Base-by-base conservation (phyloP, 768 basidiomycete genomes). In the Kwoniella newhampshirensis region DNA sequence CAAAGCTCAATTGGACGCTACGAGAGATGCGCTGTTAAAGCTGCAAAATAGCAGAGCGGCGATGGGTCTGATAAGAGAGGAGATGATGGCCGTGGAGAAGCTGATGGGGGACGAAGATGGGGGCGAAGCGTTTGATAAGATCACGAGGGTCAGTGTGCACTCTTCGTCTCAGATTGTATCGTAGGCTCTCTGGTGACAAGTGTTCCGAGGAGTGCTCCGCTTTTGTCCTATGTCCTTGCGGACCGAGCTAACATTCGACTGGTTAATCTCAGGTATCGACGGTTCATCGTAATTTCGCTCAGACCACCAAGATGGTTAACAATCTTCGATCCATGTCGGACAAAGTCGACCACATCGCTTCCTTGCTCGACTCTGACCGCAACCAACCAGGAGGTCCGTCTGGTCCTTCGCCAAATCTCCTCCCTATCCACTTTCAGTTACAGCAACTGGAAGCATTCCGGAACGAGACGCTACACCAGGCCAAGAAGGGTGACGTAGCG, bases 241-340 rank as follows among this genome's bases (percentile, higher is more conserved):
- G 25, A 36, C 32, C 39, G 43, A 21, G 11, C 21, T 43, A 21
- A 43, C 42, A 20, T 9, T 21, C 42, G 20, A 21, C 42, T 43
- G 42, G 23, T 7, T 18, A n/a, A 11, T 20, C 25, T 4, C 17
- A 97, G 92, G 92, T 96, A 2, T 97, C 94, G 4, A 85, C 88
- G 80, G 88, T 98, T 1, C 94, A 98, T 75, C 83, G 93, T 7
- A 92, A 94, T 73, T 93, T 98, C 66, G 85, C 91, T 61, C 88
- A 89, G 53, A 96, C 92, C 0, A 89, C 93, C 73, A 91, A 94
- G 64, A 93, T 96, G 86, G 88, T 97, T 63, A 86, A 86, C 65
- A 94, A 93, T 69, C 82, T 98, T 39, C 80, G 90, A n/a, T 87
- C 89, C 49, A 96, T 98, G 89, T 86, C 87, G 63, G 81, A 85